Conservation (phyloP, 768 basidiomycete species). For the Tricholoma sp. region DNA sequence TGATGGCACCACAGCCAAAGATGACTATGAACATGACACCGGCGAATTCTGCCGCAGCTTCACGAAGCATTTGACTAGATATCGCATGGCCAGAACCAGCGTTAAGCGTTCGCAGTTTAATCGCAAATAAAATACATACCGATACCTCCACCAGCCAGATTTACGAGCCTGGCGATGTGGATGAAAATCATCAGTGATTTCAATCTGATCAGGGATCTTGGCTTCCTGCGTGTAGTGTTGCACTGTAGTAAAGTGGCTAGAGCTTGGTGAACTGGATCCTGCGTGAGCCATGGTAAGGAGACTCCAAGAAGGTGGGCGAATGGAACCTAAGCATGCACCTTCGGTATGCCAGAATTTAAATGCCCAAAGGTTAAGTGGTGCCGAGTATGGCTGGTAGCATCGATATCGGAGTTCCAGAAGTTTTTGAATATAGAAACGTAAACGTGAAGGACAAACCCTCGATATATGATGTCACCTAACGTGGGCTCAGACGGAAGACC, state of each 20-base stretch:
- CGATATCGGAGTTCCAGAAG: neutral
- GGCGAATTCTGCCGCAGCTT: conserved; percentile 48
- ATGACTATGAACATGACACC: conserved; percentile 50
- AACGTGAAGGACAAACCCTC: neutral
- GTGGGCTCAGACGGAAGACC: no score
- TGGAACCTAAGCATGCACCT: neutral
- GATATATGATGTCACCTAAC: neutral
- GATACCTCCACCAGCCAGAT: conserved; percentile 25
- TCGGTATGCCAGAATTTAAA: neutral
- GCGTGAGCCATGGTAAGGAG: neutral
- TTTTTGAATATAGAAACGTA: neutral
- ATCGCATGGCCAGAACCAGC: neutral
- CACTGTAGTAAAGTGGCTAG: neutral
- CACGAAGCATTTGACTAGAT: conserved; percentile 24
- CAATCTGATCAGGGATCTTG: neutral
- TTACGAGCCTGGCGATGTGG: neutral
- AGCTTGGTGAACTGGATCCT: neutral
- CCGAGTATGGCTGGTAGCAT: neutral
- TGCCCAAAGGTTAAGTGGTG: neutral
- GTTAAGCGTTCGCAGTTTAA: neutral
- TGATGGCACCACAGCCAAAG: conserved; percentile 45
- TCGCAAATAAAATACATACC: conserved; percentile 11
- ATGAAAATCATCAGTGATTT: neutral
- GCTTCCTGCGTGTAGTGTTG: neutral
- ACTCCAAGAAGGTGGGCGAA: neutral